These are phyloP conservation scores for Russula griseocarnosa DNA, from an alignment of 768 basidiomycete genomes.

Conservation along the genomic window DNA sequence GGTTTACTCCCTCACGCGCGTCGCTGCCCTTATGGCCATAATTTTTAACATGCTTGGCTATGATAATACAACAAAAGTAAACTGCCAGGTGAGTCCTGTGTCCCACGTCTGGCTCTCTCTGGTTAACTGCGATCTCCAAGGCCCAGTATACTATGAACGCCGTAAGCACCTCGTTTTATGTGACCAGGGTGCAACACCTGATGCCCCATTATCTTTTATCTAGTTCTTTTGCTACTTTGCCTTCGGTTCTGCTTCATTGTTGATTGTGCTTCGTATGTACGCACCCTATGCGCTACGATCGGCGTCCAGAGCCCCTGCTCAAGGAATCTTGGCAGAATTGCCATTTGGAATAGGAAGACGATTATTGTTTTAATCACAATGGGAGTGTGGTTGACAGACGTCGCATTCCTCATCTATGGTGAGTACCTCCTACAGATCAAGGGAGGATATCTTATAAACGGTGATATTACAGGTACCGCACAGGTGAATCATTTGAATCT, in stretches of 20 bases:
- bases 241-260: not conserved
- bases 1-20: constrained; percentile 15
- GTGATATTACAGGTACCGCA: not conserved
- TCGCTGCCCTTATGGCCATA: not conserved
- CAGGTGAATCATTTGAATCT: not conserved
- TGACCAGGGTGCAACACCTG: not conserved
- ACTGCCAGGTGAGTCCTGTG: constrained; percentile 9
- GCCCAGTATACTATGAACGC: not conserved
- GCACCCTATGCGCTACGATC: not conserved
- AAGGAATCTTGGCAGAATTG: not conserved
- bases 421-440: not conserved
- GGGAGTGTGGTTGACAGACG: not conserved
- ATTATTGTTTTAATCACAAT: not conserved
- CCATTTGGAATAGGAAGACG: constrained; percentile 9
- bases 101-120: not conserved
- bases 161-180: not conserved
- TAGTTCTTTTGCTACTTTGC: not conserved
- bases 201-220: not conserved
- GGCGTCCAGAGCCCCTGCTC: not conserved
- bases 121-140: not conserved
- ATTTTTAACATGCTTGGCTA: constrained; percentile 2
- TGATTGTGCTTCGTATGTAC: constrained; percentile 11
- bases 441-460: no score
- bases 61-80: not conserved
- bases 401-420: not conserved